Percentiles rank a stretch among this genome's conserved stretches.
Evolutionary conservation across 2,329 filamentous ascomycete species (phyloP).

Genomic region (Colletotrichum chlorophyti): DNA sequence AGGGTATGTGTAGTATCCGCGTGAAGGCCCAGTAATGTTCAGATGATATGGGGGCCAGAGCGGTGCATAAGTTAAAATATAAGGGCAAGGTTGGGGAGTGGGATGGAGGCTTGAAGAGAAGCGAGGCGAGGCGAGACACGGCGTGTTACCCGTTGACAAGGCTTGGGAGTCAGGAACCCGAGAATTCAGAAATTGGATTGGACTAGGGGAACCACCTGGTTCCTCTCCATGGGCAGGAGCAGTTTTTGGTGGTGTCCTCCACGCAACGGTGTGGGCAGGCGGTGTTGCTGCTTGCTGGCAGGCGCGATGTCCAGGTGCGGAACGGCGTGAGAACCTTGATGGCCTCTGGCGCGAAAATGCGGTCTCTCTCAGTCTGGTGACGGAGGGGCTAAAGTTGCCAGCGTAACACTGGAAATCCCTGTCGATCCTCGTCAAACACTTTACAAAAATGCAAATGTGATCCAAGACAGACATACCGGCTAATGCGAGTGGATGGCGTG

Average conservation of each 20-base stretch:
- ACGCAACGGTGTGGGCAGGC: conserved; percentile 15
- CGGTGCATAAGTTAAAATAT: not conserved
- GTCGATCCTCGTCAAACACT: conserved; percentile 18
- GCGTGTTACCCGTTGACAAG: conserved; percentile 14
- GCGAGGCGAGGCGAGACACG: not conserved
- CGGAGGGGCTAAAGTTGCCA: conserved; percentile 25
- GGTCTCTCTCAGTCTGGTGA: conserved; percentile 23
- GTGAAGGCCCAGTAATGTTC: conserved; percentile 7
- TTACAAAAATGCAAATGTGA: conserved; percentile 5
- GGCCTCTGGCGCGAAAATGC: conserved; percentile 26
- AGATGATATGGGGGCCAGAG: not conserved
- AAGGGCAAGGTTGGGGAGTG: too few relatives aligned
- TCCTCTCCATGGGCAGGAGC: not conserved
- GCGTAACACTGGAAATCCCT: conserved; percentile 26
- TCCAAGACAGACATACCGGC: conserved; percentile 14
- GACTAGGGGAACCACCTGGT: not conserved
- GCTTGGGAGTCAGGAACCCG: not conserved
- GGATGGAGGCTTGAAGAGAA: not conserved
- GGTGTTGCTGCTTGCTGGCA: too few relatives aligned
- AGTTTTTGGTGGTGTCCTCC: not conserved
- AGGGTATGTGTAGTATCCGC: conserved; percentile 6
- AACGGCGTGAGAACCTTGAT: conserved; percentile 27
- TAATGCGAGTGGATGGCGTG: not conserved
- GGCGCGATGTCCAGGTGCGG: conserved; percentile 16
- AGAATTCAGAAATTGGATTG: not conserved